Evolutionary conservation across 164 flowering plant genomes (phyloP).

Genomic region (Kalanchoe fedtschenkoi): DNA sequence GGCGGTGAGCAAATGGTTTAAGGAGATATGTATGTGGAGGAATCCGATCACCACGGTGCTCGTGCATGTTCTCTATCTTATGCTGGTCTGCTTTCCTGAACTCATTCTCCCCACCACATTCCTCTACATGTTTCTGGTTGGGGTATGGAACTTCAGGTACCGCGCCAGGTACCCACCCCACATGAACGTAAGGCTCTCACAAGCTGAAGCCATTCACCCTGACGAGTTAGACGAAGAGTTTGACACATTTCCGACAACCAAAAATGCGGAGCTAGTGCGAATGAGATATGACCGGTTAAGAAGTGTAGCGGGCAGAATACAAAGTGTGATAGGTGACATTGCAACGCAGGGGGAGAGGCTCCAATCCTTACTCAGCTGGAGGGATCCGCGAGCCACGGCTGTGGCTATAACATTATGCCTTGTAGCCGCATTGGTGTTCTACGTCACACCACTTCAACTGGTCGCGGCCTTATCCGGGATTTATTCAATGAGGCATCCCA

Average conservation of each 20-base stretch:
- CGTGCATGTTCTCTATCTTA: constrained; percentile 65
- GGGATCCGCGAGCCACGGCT: constrained; percentile 65
- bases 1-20: constrained; percentile 68
- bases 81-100: constrained; percentile 86
- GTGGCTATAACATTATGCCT: constrained; percentile 55
- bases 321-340: constrained; percentile 64
- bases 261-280: constrained; percentile 50
- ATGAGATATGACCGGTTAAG: constrained; percentile 73
- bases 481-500: constrained; percentile 78
- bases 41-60: constrained; percentile 81
- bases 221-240: constrained; percentile 85
- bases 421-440: constrained; percentile 53
- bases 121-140: constrained; percentile 87
- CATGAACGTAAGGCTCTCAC: constrained; percentile 61
- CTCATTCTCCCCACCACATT: constrained; percentile 67
- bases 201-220: constrained; percentile 57
- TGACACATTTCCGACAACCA: constrained; percentile 60
- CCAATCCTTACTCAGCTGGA: constrained; percentile 62
- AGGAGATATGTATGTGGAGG: constrained; percentile 78
- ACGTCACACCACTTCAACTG: constrained; percentile 69
- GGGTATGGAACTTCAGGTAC: constrained; percentile 83
- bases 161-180: constrained; percentile 85
- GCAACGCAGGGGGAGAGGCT: constrained; percentile 72
- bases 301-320: constrained; percentile 73
- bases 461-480: constrained; percentile 56